phyloP scores from a whole-genome alignment of 768 basidiomycete genomes.

The Daedaleopsis sinensis region DNA sequence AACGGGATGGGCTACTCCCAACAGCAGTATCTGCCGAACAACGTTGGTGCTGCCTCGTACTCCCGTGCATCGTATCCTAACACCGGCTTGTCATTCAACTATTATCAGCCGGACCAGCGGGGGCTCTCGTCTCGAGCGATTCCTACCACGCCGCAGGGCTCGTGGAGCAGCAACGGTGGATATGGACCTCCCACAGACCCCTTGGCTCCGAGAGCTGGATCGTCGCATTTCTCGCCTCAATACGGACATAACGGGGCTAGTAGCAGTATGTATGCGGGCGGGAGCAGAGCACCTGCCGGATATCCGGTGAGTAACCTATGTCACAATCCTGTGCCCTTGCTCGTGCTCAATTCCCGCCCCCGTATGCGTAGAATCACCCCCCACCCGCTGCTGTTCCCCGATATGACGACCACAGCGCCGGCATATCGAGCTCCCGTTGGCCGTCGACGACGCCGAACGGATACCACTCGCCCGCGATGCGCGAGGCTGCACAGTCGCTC shows the following conservation, averaged over 20 bases:
- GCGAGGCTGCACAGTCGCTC: conserved; percentile 17
- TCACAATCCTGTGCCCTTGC: no score
- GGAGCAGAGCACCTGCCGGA: conserved; percentile 5
- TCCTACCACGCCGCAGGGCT: not conserved
- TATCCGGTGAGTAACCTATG: conserved; percentile 15
- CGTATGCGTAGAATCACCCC: not conserved
- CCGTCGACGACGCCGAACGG: conserved; percentile 11
- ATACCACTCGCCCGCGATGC: conserved; percentile 11
- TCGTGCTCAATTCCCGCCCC: not conserved
- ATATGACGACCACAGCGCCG: not conserved
- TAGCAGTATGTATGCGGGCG: conserved; percentile 1
- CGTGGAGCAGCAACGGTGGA: conserved; percentile 16
- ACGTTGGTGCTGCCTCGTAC: conserved; percentile 19
- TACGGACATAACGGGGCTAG: conserved; percentile 13
- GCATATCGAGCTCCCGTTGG: conserved; percentile 18
- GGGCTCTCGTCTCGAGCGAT: conserved; percentile 15
- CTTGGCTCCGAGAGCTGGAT: conserved; percentile 9
- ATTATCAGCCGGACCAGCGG: conserved; percentile 32
- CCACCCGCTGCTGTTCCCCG: not conserved
- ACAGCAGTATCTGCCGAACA: conserved; percentile 17
- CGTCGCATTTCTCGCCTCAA: conserved; percentile 13
- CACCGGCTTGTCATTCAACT: conserved; percentile 26
- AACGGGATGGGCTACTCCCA: conserved; percentile 14
- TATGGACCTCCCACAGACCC: conserved; percentile 13
- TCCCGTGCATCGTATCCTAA: conserved; percentile 21